Evolutionary conservation across 2,329 filamentous ascomycete genomes (phyloP), one percentile per base, ranked within the genome.

Genomic region (Erysiphe neolycopersici): DNA sequence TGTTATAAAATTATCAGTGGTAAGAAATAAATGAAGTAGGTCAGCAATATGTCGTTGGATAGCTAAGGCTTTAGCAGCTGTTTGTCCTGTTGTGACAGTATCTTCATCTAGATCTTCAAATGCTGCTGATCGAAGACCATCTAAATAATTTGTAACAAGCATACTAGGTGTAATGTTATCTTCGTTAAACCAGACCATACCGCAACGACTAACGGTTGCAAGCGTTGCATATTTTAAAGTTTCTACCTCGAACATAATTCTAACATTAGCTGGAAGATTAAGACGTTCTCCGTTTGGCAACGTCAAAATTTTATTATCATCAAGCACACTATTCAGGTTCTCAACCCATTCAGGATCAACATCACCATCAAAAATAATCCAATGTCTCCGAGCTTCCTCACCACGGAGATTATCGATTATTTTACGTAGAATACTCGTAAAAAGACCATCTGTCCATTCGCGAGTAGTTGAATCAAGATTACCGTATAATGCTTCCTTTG

Each of bases 151-250:
- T 48, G 73, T 68, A 36, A 95, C 78, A 74, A 95, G 80, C 79
- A 98, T 93, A 50, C 71, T 71, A 1, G 87, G 73, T 30, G 83
- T 87, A 36, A 99, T 87, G 26, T 85, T 95, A 56, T 98, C 91
- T 54, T 94, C 87, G 57, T 84, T 98, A 63, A 95, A 98, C 89
- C 89, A 99, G 13, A 99, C 91, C 89, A 99, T 99, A 68, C 89
- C 89, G 59, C 89, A 99, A 63, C 89, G 84, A 75, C 81, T 91
- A 56, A 99, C 89, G n/a, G 89, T 99, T 45, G 89, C 89, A 38
- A 98, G 71, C 0, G 89, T 99, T 33, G 89, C 89, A 58, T 98
- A 98, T 58, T 91, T 93, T 47, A 99, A 67, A 3, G 78, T 95
- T 63, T 98, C 91, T 32, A 99, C 89, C 64, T 99, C 89, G 55